Conservation (phyloP, 164 flowering plant species). For the Magnolia officinalis region DNA sequence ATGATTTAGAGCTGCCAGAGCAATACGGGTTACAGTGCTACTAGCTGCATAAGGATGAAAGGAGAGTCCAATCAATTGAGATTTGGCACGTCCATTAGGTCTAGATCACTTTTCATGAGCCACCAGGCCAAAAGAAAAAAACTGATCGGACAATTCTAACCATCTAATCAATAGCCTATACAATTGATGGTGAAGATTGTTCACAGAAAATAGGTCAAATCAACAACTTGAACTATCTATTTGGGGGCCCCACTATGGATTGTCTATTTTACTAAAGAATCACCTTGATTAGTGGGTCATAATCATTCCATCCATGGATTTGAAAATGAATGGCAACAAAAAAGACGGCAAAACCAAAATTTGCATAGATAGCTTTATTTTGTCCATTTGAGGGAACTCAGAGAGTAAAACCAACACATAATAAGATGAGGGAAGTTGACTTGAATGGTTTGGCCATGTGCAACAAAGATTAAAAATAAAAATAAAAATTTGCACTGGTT, state of each 20-base stretch:
- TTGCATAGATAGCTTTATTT: not conserved
- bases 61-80: no score
- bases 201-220: no score
- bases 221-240: not conserved
- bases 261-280: no score
- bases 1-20: not conserved
- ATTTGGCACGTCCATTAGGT: no score
- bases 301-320: not conserved
- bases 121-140: no score
- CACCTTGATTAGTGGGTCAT: not conserved
- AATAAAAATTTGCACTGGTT: no score
- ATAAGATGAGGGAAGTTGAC: no score
- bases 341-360: not conserved
- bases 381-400: no score
- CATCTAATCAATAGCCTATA: not conserved
- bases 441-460: no score
- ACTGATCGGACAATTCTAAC: not conserved
- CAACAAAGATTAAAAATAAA: no score
- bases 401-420: no score
- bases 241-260: not conserved
- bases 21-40: not conserved
- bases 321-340: not conserved
- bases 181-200: not conserved
- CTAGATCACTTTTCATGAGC: no score
- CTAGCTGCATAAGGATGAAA: not conserved